Conservation (phyloP, 2,329 filamentous ascomycete genomes). For the Paecilomyces fulvus region DNA sequence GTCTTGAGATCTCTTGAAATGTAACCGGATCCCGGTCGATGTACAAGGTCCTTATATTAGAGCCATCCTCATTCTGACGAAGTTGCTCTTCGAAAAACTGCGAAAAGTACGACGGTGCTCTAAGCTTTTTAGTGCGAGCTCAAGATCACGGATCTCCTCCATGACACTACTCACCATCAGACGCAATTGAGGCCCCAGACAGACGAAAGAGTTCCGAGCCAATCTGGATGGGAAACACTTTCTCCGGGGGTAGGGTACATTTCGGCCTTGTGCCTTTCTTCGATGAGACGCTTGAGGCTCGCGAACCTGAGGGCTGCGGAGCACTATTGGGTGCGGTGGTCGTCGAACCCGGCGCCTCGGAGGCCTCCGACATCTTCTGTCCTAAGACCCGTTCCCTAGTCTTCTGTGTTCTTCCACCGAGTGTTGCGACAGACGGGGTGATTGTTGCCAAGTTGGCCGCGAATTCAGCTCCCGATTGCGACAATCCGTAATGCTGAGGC, state of each 20-base stretch:
- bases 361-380: background rate
- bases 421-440: background rate
- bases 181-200: conserved; percentile 61
- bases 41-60: conserved; percentile 69
- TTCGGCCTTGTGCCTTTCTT: conserved; percentile 4
- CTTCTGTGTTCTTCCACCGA: background rate
- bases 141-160: conserved; percentile 1
- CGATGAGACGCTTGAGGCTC: background rate
- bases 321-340: background rate
- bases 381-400: background rate
- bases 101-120: conserved; percentile 94
- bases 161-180: conserved; percentile 52
- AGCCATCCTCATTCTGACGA: conserved; percentile 50
- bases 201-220: conserved; percentile 60
- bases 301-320: background rate
- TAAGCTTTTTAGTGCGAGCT: conserved; percentile 41
- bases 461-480: background rate
- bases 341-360: background rate
- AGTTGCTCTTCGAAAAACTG: conserved; percentile 86
- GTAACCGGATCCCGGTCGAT: conserved; percentile 89
- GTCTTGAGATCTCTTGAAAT: conserved; percentile 80
- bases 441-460: background rate
- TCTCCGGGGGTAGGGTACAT: conserved; percentile 43
- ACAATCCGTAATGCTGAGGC: background rate
- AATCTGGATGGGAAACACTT: conserved; percentile 63